phyloP scores from a whole-genome alignment of 371 early-diverging fungal species.

The Quaeritorhiza haematococci region DNA sequence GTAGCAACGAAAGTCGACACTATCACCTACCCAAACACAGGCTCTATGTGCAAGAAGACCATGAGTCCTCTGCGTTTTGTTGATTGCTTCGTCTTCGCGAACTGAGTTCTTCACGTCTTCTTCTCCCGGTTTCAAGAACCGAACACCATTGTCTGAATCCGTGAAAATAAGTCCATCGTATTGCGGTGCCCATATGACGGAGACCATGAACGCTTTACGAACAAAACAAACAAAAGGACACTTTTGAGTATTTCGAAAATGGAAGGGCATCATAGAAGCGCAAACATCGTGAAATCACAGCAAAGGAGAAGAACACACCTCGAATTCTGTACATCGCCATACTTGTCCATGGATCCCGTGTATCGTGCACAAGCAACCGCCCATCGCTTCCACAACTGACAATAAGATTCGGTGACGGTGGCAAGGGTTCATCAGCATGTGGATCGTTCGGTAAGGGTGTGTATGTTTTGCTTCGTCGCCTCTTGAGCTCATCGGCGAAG shows the following conservation, averaged over 20 bases:
- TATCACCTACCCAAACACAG: slow-evolving; percentile 19
- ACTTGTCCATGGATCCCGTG: slow-evolving; percentile 28
- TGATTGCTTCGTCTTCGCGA: slow-evolving; percentile 5
- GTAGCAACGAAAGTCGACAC: neutral
- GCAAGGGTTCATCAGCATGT: neutral
- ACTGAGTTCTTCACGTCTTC: slow-evolving; percentile 7
- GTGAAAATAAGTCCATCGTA: slow-evolving; percentile 14
- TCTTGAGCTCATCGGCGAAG: slow-evolving; percentile 14
- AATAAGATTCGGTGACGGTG: slow-evolving; percentile 4
- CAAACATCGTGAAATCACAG: neutral
- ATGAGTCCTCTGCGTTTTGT: neutral
- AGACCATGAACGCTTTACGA: slow-evolving; percentile 8
- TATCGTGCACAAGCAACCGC: slow-evolving; percentile 27
- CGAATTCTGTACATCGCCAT: slow-evolving; percentile 17
- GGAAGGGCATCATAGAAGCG: neutral
- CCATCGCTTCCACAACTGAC: slow-evolving; percentile 43
- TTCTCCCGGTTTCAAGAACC: slow-evolving; percentile 16
- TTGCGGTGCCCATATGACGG: slow-evolving; percentile 2
- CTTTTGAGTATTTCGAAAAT: neutral
- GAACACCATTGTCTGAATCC: slow-evolving; percentile 24
- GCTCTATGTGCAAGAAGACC: slow-evolving; percentile 9
- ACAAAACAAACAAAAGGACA: neutral
- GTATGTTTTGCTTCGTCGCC: too few relatives aligned
- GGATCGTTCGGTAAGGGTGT: neutral
- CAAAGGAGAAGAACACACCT: slow-evolving; percentile 8